phyloP scores from a whole-genome alignment of 2,329 filamentous ascomycete genomes.

The Sclerotinia trifoliorum region DNA sequence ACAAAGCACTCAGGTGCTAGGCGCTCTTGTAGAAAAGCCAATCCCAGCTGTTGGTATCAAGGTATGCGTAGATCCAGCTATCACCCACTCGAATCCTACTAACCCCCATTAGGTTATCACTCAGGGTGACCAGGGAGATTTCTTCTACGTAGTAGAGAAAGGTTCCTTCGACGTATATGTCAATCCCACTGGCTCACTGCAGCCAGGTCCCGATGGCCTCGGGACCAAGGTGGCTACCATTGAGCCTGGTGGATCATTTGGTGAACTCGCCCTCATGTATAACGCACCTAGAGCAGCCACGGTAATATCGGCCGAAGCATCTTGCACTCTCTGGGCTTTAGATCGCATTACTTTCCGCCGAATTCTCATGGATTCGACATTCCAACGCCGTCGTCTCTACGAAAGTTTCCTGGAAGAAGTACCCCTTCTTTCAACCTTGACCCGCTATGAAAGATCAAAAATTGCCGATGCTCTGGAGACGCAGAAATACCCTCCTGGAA shows the following conservation, averaged over 20 bases:
- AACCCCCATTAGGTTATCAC: conserved; percentile 69
- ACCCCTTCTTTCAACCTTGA: conserved; percentile 76
- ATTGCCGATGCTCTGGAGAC: conserved; percentile 96
- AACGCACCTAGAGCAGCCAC: conserved; percentile 95
- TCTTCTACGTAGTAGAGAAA: conserved; percentile 94
- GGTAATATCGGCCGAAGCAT: conserved; percentile 75
- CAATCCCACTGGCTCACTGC: conserved; percentile 71
- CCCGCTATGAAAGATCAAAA: conserved; percentile 91
- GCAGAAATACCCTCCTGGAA: conserved; percentile 75
- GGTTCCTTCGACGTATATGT: conserved; percentile 91
- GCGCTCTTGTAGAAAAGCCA: conserved; percentile 89
- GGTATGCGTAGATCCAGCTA: conserved; percentile 42
- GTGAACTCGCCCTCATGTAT: conserved; percentile 97
- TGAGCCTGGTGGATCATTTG: conserved; percentile 87
- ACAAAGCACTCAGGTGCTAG: conserved; percentile 81
- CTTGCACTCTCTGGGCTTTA: conserved; percentile 86
- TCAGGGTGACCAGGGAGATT: conserved; percentile 94
- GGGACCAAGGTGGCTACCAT: conserved; percentile 80
- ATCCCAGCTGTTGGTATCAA: conserved; percentile 87
- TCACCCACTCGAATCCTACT: conserved; percentile 6
- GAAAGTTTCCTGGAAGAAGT: conserved; percentile 96
- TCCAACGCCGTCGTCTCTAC: conserved; percentile 93
- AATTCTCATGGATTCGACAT: conserved; percentile 97
- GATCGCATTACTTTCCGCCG: conserved; percentile 96
- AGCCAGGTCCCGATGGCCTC: conserved; percentile 78